These are phyloP conservation scores for Backusella tarrabulga DNA, from an alignment of 192 early-diverging fungal species.

Conservation along the genomic window DNA sequence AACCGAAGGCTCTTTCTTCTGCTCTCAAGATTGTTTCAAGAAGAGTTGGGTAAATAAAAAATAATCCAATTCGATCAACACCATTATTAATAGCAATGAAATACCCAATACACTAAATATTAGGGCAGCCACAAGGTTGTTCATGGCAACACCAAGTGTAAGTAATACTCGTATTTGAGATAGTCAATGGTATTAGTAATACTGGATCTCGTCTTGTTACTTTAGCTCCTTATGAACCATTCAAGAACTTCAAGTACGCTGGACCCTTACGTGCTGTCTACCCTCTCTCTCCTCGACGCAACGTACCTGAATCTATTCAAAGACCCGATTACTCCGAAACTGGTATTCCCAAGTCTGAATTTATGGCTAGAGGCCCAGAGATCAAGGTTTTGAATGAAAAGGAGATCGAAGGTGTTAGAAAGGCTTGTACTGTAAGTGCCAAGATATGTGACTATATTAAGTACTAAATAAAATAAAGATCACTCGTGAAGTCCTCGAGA, in stretches of 20 bases:
- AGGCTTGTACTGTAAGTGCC: slow-evolving; percentile 64
- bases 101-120: neutral
- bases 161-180: neutral
- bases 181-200: neutral
- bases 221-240: slow-evolving; percentile 51
- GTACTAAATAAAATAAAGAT: slow-evolving; percentile 48
- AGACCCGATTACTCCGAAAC: slow-evolving; percentile 39
- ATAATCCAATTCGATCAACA: neutral
- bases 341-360: slow-evolving; percentile 78
- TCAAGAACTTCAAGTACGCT: slow-evolving; percentile 58
- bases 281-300: slow-evolving; percentile 67
- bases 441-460: neutral
- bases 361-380: slow-evolving; percentile 58
- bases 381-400: slow-evolving; percentile 68
- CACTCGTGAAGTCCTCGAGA: slow-evolving; percentile 89
- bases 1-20: slow-evolving; percentile 60
- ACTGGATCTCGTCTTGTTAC: neutral
- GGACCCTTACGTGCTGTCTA: slow-evolving; percentile 72
- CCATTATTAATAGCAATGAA: neutral
- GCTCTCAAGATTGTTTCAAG: slow-evolving; percentile 75
- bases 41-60: slow-evolving; percentile 53
- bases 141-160: slow-evolving; percentile 13
- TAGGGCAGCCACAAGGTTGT: slow-evolving; percentile 18
- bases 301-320: slow-evolving; percentile 63
- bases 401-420: slow-evolving; percentile 81